A percentile compares a stretch with the other conserved stretches of the same genome.
phyloP scores from a whole-genome alignment of 2,329 filamentous ascomycete species.

The Eutypa lata region DNA sequence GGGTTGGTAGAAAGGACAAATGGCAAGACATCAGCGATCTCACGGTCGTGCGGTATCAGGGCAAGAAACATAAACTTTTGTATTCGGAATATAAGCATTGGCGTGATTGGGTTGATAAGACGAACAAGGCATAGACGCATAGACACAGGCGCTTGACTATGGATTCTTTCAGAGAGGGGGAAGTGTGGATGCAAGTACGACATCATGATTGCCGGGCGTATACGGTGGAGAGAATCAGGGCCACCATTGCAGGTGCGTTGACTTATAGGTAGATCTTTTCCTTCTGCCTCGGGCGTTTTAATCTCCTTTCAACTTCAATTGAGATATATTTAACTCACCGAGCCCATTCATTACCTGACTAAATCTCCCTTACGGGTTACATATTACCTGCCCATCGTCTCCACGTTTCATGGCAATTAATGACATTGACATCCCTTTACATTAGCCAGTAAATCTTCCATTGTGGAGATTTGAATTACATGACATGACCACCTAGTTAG shows the following conservation, averaged over 20 bases:
- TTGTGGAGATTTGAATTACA: too few species aligned
- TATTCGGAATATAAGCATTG: constrained; percentile 78
- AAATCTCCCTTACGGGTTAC: too few species aligned
- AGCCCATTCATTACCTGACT: too few species aligned
- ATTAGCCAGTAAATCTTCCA: too few species aligned
- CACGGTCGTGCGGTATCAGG: constrained; percentile 81
- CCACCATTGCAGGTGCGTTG: not conserved
- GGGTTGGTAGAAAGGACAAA: constrained; percentile 73
- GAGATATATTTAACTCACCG: too few species aligned
- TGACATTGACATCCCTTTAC: too few species aligned
- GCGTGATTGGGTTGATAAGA: constrained; percentile 65
- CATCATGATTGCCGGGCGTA: not conserved
- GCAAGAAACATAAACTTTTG: constrained; percentile 67
- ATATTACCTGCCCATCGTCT: too few species aligned
- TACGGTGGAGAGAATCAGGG: not conserved
- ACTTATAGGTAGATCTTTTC: not conserved
- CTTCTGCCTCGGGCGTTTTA: not conserved
- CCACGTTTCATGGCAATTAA: too few species aligned
- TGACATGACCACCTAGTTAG: too few species aligned
- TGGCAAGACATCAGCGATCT: constrained; percentile 77
- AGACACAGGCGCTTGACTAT: not conserved
- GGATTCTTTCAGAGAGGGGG: not conserved
- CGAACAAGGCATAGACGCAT: constrained; percentile 14
- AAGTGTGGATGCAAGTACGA: too few species aligned
- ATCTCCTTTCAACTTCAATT: not conserved